These are phyloP conservation scores for Venturia oleaginea DNA, from an alignment of 2,329 filamentous ascomycete species.

Conservation along the genomic window DNA sequence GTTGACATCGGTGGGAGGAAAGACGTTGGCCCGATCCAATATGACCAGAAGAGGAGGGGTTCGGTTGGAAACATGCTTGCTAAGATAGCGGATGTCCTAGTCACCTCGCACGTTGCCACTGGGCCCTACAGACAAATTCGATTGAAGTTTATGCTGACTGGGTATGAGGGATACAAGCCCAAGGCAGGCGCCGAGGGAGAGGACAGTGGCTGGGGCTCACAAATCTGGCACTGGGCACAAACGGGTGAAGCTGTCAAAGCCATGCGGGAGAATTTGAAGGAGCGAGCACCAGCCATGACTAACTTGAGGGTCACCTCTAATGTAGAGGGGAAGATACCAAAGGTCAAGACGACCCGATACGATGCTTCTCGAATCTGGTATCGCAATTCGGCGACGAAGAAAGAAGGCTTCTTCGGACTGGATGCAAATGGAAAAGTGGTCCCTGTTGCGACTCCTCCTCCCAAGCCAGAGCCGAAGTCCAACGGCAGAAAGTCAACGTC, in stretches of 20 bases:
- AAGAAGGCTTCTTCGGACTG: not conserved
- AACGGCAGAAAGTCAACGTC: not conserved
- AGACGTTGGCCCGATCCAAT: not conserved
- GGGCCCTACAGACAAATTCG: not conserved
- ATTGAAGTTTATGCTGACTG: not conserved
- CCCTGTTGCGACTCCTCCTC: not conserved
- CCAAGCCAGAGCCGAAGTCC: not conserved
- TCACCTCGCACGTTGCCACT: not conserved
- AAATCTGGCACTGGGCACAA: not conserved
- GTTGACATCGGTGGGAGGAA: not conserved
- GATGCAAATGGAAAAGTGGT: not conserved
- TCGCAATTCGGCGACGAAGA: not conserved
- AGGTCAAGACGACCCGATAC: not conserved
- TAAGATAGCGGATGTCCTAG: not conserved
- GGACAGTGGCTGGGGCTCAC: not conserved
- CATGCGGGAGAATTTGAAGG: not conserved
- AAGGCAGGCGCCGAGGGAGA: not conserved
- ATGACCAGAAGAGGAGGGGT: not conserved
- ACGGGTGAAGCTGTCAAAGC: not conserved
- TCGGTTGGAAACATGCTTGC: not conserved
- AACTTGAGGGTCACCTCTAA: not conserved
- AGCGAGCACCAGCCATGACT: not conserved
- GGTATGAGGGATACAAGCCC: not conserved
- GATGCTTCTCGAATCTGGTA: not conserved
- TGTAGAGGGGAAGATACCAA: slow-evolving; percentile 1